Evolutionary conservation across 2,329 filamentous ascomycete genomes (phyloP), one percentile per base, ranked within the genome.

Genomic region (Xylariales sp.): DNA sequence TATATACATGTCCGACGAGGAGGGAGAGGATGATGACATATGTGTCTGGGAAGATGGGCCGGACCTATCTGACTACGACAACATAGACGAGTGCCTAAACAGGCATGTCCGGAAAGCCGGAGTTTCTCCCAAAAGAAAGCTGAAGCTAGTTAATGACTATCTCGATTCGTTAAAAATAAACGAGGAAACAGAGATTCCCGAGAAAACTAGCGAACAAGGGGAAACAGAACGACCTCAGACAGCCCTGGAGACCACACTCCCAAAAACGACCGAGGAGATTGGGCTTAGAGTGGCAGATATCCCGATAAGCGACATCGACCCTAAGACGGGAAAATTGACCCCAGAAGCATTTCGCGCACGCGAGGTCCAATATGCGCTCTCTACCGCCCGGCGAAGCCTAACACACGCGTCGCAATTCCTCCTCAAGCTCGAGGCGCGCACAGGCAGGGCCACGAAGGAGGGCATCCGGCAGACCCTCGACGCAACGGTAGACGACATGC

Each of bases 391-490:
- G 5, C 67, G 65, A 5, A 76, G 73, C 50, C 64, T 78, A 9
- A 76, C 74, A 1, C 69, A 69, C 16, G 60, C 74, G 5, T 74
- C 73, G 0, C 75, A 78, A 59, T 76, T 74, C 55, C 34, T 77
- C n/a, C 69, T 78, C 1, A 78, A 78, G 58, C 62, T 77, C 14
- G 75, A 78, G 58, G 74, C 70, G 9, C 73, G 75, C 16, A 66
- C 74, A 8, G 70, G 72, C 7, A 75, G 75, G 32, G 64, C 72
- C 5, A 73, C 73, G 10, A 77, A 77, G 8, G 73, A 77, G 41
- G 73, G 72, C 0, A 75, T 78, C 28, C 68, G 75, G 16, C 71
- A 72, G 28, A 76, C 76, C 1, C 71, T 77, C 2, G 76, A 77
- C 58, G 73, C 74, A 0, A 77, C 74, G 5, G 70, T 74, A 1